Conservation (phyloP, 352 stramenopile genomes). For the Globisporangium echinulatum region DNA sequence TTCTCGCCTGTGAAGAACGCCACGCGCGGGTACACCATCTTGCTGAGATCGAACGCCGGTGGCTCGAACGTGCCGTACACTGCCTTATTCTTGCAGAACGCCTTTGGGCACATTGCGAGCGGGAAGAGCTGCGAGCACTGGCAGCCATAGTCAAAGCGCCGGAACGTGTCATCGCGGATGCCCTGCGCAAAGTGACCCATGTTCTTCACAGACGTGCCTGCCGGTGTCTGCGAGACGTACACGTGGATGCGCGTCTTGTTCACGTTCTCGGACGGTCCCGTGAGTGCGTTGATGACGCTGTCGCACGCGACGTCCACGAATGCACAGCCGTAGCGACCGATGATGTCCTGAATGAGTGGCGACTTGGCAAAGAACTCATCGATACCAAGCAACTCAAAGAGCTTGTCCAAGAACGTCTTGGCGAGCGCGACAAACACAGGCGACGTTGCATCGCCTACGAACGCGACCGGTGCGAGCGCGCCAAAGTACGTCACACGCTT, state of each 20-base stretch:
- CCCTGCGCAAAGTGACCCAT: conserved; percentile 45
- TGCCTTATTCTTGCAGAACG: conserved; percentile 47
- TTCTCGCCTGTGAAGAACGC: conserved; percentile 41
- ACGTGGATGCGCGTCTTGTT: conserved; percentile 46
- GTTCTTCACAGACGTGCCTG: conserved; percentile 50
- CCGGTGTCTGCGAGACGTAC: conserved; percentile 46
- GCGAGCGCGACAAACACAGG: conserved; percentile 27
- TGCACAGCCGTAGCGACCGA: conserved; percentile 33
- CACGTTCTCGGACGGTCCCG: conserved; percentile 34
- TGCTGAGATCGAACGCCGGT: conserved; percentile 28
- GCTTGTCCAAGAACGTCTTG: conserved; percentile 33
- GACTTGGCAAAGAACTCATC: conserved; percentile 27
- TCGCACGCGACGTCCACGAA: conserved; percentile 35
- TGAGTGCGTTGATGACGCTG: conserved; percentile 33
- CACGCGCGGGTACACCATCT: conserved; percentile 42
- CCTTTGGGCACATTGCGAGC: conserved; percentile 26
- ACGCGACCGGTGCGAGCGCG: conserved; percentile 41
- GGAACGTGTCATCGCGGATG: conserved; percentile 46
- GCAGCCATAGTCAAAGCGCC: conserved; percentile 51
- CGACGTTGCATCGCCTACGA: conserved; percentile 23
- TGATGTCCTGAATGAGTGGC: conserved; percentile 22
- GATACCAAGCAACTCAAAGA: conserved; percentile 33
- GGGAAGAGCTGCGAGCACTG: conserved; percentile 25
- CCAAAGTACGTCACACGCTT: conserved; percentile 48
- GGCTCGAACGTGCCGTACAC: conserved; percentile 38